A percentile compares a stretch with the other conserved stretches of the same genome.
phyloP scores from a whole-genome alignment of 257 asterid genomes.

The Ocimum tenuiflorum region DNA sequence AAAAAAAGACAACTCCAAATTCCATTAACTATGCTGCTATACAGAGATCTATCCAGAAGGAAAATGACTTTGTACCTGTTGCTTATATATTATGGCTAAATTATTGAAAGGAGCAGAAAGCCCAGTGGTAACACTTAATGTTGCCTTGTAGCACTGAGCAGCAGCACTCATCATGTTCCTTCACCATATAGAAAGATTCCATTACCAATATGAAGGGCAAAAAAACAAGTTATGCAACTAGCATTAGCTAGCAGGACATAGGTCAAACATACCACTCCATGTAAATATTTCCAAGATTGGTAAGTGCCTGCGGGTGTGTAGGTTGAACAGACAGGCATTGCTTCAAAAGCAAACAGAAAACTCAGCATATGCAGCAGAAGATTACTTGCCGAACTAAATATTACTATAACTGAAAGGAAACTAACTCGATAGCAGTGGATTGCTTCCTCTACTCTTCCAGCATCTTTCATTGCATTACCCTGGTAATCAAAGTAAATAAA shows the following conservation, averaged over 20 bases:
- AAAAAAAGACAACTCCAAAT: constrained; percentile 2
- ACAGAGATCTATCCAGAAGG: not conserved
- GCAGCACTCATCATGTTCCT: constrained; percentile 98
- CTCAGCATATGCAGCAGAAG: constrained; percentile 12
- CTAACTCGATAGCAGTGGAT: constrained; percentile 82
- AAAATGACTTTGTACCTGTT: constrained; percentile 50
- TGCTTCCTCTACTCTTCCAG: constrained; percentile 93
- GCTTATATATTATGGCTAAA: constrained; percentile 89
- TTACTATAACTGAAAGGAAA: constrained; percentile 16
- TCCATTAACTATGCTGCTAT: constrained; percentile 9
- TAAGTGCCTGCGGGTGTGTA: constrained; percentile 94
- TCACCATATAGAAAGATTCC: constrained; percentile 11
- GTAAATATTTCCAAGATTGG: constrained; percentile 93
- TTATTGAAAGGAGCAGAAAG: constrained; percentile 95
- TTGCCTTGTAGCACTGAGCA: constrained; percentile 92
- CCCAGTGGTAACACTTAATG: constrained; percentile 82
- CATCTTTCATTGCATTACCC: constrained; percentile 99
- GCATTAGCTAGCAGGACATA: not conserved
- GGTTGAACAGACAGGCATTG: constrained; percentile 96
- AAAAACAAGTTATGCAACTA: not conserved
- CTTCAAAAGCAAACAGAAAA: constrained; percentile 35
- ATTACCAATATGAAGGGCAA: constrained; percentile 1
- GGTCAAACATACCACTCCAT: constrained; percentile 79
- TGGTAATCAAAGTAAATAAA: constrained; percentile 20
- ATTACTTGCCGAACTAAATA: constrained; percentile 9